Conservation (phyloP, 306 rosid genomes). For the Pachyrhizus erosus region DNA sequence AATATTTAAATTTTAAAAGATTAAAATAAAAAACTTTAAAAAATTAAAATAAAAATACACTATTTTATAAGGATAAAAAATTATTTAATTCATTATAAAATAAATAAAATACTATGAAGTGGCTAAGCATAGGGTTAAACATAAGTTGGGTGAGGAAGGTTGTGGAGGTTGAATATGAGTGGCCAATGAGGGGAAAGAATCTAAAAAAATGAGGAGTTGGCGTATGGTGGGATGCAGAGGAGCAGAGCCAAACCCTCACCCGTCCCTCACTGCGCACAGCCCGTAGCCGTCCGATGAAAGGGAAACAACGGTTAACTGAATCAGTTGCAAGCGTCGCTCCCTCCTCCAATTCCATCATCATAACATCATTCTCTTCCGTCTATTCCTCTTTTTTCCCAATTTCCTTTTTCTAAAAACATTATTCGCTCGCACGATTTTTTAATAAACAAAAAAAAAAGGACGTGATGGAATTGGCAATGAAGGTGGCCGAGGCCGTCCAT, state of each 20-base stretch:
- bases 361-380: slow-evolving; percentile 20
- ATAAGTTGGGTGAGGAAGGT: not conserved
- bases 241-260: slow-evolving; percentile 42
- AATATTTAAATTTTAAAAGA: too few relatives aligned
- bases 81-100: too few relatives aligned
- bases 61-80: too few relatives aligned
- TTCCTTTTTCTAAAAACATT: not conserved
- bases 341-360: slow-evolving; percentile 37
- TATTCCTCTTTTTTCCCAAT: not conserved
- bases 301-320: slow-evolving; percentile 47
- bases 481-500: slow-evolving; percentile 91
- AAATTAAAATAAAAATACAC: too few relatives aligned
- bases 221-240: slow-evolving; percentile 36
- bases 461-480: slow-evolving; percentile 74
- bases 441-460: not conserved
- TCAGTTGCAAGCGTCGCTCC: slow-evolving; percentile 54
- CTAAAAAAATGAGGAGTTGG: not conserved
- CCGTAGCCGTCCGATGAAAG: slow-evolving; percentile 55
- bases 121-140: not conserved
- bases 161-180: too few relatives aligned
- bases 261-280: slow-evolving; percentile 17
- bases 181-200: slow-evolving; percentile 4
- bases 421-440: not conserved
- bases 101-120: too few relatives aligned
- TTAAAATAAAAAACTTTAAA: too few relatives aligned